Evolutionary conservation across 179 eudicot genomes (phyloP), one percentile per base, ranked within the genome.

Genomic region (Carnegiea gigantea): DNA sequence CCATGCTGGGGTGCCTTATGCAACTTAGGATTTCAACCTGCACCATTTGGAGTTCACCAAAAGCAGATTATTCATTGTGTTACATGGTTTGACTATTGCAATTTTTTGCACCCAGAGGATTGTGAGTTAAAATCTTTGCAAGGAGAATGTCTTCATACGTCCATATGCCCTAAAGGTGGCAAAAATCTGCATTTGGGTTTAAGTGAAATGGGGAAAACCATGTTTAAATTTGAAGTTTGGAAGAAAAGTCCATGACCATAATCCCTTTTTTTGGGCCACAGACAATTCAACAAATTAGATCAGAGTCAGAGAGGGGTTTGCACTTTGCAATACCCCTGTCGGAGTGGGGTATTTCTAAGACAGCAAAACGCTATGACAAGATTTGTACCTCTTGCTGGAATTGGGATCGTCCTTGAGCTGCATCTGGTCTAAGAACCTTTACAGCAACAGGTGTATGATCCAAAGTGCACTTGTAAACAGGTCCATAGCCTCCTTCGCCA

Each of bases 401-500:
- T 71, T 88, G 90, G 36, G 88, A 81, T 44, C 79, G 85, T 70
- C 90, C 90, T 82, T 88, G 90, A 20, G 90, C 88, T 8, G 88
- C 90, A 83, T 88, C 90, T 14, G 90, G 86, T 70, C 90, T 54
- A 64, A 88, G 88, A 73, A 88, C 88, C 86, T 88, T 88, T 20
- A 88, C 82, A 26, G 91, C 91, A 62, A 85, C 91, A 21, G 81
- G 59, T 0, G 91, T 89, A 73, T 89, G 89, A 84, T 89, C 91
- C 60, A 89, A 81, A 60, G 64, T 80, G 64, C 82, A 72, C 64
- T 73, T 81, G 48, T 82, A 89, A 11, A 89, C 91, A 59, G 91
- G 91, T 14, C 91, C 91, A 78, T 89, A 89, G 24, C 91, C 91
- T 46, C 91, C 90, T 84, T 87, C 90, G 5, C 91, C 91, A 44